Evolutionary conservation across 78 protist genomes (phyloP).

Genomic region (Isochrysis galbana): DNA sequence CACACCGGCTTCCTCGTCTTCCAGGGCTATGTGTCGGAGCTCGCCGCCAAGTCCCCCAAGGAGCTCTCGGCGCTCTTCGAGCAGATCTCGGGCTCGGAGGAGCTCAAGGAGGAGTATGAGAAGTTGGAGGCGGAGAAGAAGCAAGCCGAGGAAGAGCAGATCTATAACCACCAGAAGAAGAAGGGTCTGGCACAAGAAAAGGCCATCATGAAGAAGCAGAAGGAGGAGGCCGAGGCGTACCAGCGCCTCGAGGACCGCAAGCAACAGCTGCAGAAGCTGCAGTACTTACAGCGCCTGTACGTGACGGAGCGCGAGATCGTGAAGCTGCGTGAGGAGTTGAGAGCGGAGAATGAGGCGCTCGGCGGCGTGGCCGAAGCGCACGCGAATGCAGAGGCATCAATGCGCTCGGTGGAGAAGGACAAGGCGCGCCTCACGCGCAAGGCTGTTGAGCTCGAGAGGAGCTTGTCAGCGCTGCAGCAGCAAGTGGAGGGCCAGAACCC

Average conservation of each 20-base stretch:
- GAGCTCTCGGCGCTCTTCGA: slow-evolving; percentile 88
- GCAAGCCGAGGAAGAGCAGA: slow-evolving; percentile 48
- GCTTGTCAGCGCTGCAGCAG: background rate
- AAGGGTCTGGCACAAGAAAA: slow-evolving; percentile 73
- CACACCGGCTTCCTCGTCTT: slow-evolving; percentile 81
- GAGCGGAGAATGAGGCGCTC: background rate
- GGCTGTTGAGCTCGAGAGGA: background rate
- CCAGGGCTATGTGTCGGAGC: slow-evolving; percentile 87
- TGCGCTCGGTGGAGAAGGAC: slow-evolving; percentile 13
- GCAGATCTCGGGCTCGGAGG: slow-evolving; percentile 62
- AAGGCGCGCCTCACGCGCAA: background rate
- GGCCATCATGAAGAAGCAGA: slow-evolving; percentile 52
- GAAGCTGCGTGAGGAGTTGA: background rate
- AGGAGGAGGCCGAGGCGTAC: slow-evolving; percentile 82
- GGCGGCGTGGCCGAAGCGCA: background rate
- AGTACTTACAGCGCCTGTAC: background rate
- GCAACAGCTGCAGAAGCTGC: background rate
- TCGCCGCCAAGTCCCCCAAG: slow-evolving; percentile 79
- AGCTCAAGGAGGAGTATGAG: slow-evolving; percentile 33
- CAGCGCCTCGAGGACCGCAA: background rate
- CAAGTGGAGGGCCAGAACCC: background rate
- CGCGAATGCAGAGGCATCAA: background rate
- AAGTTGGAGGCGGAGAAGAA: background rate
- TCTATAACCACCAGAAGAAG: slow-evolving; percentile 31
- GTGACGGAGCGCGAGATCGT: slow-evolving; percentile 32